These are phyloP conservation scores for Lactuca sativa DNA, from an alignment of 129 eudicot genomes.

Conservation along the genomic window DNA sequence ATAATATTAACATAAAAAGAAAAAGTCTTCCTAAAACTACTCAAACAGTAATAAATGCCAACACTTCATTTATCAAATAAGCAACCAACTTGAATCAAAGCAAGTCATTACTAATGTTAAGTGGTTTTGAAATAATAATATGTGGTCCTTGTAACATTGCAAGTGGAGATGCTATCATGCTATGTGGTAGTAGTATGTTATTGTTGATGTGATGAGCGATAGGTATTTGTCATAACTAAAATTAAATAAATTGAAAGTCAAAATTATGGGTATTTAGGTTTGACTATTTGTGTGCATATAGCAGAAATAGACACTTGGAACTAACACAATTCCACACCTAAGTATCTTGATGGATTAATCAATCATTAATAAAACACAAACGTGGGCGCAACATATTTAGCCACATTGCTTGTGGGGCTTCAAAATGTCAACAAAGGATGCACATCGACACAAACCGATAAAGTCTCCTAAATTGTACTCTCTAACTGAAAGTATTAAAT, in stretches of 20 bases:
- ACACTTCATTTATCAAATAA: too few relatives aligned
- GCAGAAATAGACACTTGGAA: conserved; percentile 27
- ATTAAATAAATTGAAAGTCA: conserved; percentile 8
- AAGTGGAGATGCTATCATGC: too few relatives aligned
- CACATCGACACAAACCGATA: conserved; percentile 23
- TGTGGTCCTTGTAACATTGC: too few relatives aligned
- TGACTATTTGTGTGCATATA: conserved; percentile 23
- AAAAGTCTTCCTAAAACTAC: too few relatives aligned
- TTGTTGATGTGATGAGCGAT: neutral
- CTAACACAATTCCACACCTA: neutral
- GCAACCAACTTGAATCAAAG: too few relatives aligned
- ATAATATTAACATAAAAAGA: too few relatives aligned
- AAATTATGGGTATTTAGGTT: conserved; percentile 29
- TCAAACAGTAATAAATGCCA: too few relatives aligned
- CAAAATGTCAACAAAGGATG: conserved; percentile 25
- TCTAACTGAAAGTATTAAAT: too few relatives aligned
- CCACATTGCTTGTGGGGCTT: conserved; percentile 30
- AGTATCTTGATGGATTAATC: conserved; percentile 20
- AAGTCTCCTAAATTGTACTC: conserved; percentile 22
- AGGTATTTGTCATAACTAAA: conserved; percentile 15
- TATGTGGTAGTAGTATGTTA: too few relatives aligned
- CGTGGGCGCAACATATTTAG: conserved; percentile 38
- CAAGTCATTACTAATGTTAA: too few relatives aligned
- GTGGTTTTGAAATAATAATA: too few relatives aligned
- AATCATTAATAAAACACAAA: conserved; percentile 19